Conservation (phyloP, 129 eudicot genomes). For the Pseudognaphalium luteoalbum region DNA sequence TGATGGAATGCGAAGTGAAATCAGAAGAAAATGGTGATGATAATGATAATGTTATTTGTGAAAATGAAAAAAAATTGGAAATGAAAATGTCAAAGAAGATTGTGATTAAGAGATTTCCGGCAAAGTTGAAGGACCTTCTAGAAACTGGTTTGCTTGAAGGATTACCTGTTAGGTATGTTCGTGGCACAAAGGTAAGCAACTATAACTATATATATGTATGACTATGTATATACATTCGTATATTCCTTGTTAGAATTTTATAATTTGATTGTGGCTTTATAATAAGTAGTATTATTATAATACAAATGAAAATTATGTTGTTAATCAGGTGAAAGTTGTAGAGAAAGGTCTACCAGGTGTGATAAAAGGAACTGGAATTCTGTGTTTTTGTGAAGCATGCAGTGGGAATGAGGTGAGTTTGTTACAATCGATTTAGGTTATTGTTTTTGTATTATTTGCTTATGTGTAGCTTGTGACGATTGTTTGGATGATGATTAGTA, state of each 20-base stretch:
- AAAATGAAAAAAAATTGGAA: conserved; percentile 23
- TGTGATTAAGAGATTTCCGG: conserved; percentile 42
- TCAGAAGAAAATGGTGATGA: conserved; percentile 31
- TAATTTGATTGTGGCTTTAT: background rate
- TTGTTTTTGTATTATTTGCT: background rate
- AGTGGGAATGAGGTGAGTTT: conserved; percentile 58
- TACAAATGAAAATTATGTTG: background rate
- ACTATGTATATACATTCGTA: background rate
- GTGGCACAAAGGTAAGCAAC: conserved; percentile 57
- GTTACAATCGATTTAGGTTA: background rate
- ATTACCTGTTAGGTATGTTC: conserved; percentile 53
- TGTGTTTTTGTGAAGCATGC: conserved; percentile 62
- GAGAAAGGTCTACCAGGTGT: conserved; percentile 59
- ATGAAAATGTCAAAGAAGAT: conserved; percentile 45
- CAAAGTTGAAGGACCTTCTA: conserved; percentile 66
- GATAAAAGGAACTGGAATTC: conserved; percentile 58
- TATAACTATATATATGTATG: background rate
- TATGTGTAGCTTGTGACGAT: background rate
- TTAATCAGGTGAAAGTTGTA: conserved; percentile 37
- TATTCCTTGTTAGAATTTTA: background rate
- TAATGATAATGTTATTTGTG: conserved; percentile 13
- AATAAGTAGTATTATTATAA: background rate
- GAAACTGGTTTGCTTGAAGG: conserved; percentile 87
- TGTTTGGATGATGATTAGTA: conserved; percentile 14
- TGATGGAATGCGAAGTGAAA: conserved; percentile 31